Evolutionary conservation across 352 stramenopile genomes (phyloP), one percentile per base, ranked within the genome.

Genomic region (Pythium sp.): DNA sequence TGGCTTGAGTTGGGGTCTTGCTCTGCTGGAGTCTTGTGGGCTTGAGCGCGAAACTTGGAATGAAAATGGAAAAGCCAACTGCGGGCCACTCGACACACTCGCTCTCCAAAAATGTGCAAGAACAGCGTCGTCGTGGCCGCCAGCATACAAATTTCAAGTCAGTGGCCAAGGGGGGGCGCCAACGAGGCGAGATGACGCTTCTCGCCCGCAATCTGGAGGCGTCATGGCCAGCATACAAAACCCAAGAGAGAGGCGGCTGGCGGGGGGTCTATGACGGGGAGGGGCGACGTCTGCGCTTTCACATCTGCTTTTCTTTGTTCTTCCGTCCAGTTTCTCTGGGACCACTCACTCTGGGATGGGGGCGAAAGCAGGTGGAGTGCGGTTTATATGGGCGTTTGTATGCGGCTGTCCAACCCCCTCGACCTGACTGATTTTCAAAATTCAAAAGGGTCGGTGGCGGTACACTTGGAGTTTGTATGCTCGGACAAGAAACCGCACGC

Each of bases 31-130:
- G 60, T 20, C 49, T 69, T 34, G 65, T 55, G 38, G 43, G 30
- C 68, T 66, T 69, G 72, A 56, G 66, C 74, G 72, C 63, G 79
- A 86, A 86, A 82, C 59, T 60, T 64, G 72, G 80, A 87, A 79
- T 80, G 75, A 76, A 70, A 69, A 36, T 34, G 46, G 20, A 47
- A n/a, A 54, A 47, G 34, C 61, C 56, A 60, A 57, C 41, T 51
- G 38, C 38, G 61, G 47, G 56, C 49, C 5, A 24, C 30, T 18
- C 26, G 20, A 7, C 18, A 18, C 18, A 18, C 51, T 58, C 20
- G 53, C 30, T 58, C 30, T 18, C 11, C 14, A 43, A 57, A 15
- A 46, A 59, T n/a, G 26, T 22, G 30, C 66, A n/a, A 60, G 43
- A 62, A 60, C 64, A 46, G 58, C 47, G 15, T n/a, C 22, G 69